Percentiles rank a stretch among this genome's conserved stretches.
phyloP scores from a whole-genome alignment of 208 protist species.

The Wallacemonas sp. region DNA sequence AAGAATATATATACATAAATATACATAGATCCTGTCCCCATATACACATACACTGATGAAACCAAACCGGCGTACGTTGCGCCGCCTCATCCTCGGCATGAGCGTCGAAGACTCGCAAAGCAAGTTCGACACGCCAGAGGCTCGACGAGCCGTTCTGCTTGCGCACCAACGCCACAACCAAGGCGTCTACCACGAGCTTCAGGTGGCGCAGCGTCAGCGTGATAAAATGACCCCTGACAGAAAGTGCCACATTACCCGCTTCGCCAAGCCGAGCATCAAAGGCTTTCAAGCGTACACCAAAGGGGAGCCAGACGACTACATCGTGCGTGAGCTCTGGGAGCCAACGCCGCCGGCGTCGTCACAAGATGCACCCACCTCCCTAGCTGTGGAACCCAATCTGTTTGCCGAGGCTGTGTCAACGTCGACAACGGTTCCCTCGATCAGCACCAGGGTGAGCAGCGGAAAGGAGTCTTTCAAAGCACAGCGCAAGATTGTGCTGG shows the following conservation, averaged over 20 bases:
- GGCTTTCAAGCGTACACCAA: constrained; percentile 88
- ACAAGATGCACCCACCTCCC: background rate
- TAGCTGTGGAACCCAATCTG: too few species aligned
- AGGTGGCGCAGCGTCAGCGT: constrained; percentile 68
- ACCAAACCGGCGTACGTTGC: constrained; percentile 22
- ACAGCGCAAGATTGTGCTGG: constrained; percentile 46
- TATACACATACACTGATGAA: constrained; percentile 25
- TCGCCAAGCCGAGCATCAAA: constrained; percentile 70
- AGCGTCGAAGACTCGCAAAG: constrained; percentile 88
- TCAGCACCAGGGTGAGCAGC: constrained; percentile 33
- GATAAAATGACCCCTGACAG: constrained; percentile 62
- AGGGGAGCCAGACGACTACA: constrained; percentile 62
- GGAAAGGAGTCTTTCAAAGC: constrained; percentile 40
- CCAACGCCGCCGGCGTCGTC: background rate
- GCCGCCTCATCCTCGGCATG: constrained; percentile 83
- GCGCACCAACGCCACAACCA: constrained; percentile 84
- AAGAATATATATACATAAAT: too few species aligned
- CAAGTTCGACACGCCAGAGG: constrained; percentile 82
- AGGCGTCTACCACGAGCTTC: constrained; percentile 82
- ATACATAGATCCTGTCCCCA: background rate
- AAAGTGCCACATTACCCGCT: constrained; percentile 77
- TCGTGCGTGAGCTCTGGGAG: constrained; percentile 75
- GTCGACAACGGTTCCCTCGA: background rate
- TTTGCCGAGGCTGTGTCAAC: background rate
- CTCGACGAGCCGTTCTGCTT: constrained; percentile 61